Evolutionary conservation across 2,329 filamentous ascomycete genomes (phyloP), one percentile per base, ranked within the genome.

Genomic region (Cylindrodendrum hubeiense): DNA sequence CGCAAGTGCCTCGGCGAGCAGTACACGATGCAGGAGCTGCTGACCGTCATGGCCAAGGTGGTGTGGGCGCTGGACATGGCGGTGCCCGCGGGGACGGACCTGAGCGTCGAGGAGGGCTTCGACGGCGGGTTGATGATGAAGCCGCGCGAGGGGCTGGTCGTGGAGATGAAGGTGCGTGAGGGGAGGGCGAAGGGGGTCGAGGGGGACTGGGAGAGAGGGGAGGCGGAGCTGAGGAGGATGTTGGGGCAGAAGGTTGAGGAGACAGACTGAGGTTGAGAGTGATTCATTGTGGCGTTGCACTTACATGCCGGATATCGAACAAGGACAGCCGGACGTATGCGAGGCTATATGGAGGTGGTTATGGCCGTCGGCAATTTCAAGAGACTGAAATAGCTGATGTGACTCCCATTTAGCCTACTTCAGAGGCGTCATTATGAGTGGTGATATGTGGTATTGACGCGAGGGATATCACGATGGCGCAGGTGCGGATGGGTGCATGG

Each of bases 1-100:
- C 78, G 85, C 7, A 79, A 83, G 30, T 87, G 85, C 65, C 79
- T 80, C 2, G 85, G 85, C 0, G 81, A 84, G 15, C 80, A 85
- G 52, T 80, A 87, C 21, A 83, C 83, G 3, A 82, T 84, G 67
- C 80, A 81, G 30, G 83, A 79, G 30, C 68, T 87, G 30, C 73
- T 82, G 54, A 52, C 81, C 2, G 74, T 75, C 3, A 72, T 82
- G 47, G 74, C 82, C 2, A 81, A 82, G 62, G 49, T 83, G 12
- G 66, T 88, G 0, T 89, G 86, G 86, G 83, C 81, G 2, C 85
- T 86, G 49, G 74, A 82, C 4, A 74, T 82, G 41, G 55, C 68
- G 2, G 63, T 75, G 2, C 68, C 67, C 17, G 60, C 61, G 19
- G 53, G 60, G 24, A 56, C 77, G 34, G 75, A 78, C 34, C 53